Conservation (phyloP, 306 rosid species). For the Trifolium subterraneum region DNA sequence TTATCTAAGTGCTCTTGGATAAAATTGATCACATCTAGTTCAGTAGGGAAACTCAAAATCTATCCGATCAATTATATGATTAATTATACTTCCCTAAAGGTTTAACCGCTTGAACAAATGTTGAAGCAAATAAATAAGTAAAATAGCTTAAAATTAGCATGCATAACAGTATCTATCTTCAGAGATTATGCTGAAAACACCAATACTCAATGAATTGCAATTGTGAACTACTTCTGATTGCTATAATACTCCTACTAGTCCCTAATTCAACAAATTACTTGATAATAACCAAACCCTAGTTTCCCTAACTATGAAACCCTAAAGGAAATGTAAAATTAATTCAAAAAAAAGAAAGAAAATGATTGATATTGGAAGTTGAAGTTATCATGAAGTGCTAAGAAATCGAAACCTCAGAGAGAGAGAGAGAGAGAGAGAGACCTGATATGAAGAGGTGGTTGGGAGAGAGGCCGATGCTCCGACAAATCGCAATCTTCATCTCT, state of each 20-base stretch:
- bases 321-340: neutral
- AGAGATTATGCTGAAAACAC: neutral
- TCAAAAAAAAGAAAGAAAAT: neutral
- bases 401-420: neutral
- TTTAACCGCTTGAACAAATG: neutral
- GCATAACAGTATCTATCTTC: neutral
- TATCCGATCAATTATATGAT: neutral
- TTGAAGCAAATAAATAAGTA: no score
- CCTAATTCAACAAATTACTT: neutral
- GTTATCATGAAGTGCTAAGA: no score
- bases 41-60: no score
- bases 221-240: conserved; percentile 22
- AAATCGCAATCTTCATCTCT: conserved; percentile 71
- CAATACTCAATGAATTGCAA: conserved; percentile 10
- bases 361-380: no score
- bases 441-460: conserved; percentile 66
- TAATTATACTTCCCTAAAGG: neutral
- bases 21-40: no score
- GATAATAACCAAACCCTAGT: neutral
- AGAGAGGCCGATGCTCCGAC: conserved; percentile 68
- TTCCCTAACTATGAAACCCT: neutral
- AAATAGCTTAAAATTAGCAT: conserved; percentile 2
- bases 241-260: neutral
- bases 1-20: no score
- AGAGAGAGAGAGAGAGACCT: conserved; percentile 39